phyloP scores from a whole-genome alignment of 164 flowering plant genomes.

The Taxillus chinensis region DNA sequence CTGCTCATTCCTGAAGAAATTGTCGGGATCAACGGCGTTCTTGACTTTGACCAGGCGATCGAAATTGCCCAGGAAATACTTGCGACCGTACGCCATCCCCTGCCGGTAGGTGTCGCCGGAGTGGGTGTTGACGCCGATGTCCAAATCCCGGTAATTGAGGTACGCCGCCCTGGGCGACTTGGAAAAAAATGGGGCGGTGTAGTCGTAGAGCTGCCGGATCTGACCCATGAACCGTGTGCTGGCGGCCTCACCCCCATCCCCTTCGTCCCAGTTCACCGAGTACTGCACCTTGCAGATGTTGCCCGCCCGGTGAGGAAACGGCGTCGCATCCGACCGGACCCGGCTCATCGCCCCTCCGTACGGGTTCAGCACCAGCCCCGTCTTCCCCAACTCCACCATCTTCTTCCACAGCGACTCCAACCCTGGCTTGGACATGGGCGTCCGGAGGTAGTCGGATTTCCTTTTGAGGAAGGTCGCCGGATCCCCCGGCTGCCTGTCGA shows the following conservation, averaged over 20 bases:
- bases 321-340: slow-evolving; percentile 10
- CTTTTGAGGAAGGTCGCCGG: slow-evolving; percentile 1
- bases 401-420: slow-evolving; percentile 10
- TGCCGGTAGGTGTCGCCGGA: slow-evolving; percentile 23
- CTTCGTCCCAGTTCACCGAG: slow-evolving; percentile 7
- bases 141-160: slow-evolving; percentile 20
- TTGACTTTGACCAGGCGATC: background rate
- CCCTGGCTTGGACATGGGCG: slow-evolving; percentile 10
- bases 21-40: background rate
- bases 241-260: background rate
- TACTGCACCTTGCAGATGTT: slow-evolving; percentile 13
- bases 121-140: slow-evolving; percentile 10
- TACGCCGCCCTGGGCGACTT: slow-evolving; percentile 17
- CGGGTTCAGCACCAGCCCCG: slow-evolving; percentile 10
- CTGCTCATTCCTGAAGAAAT: background rate
- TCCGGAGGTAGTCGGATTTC: slow-evolving; percentile 19
- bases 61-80: background rate
- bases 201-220: slow-evolving; percentile 9
- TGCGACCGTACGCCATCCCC: slow-evolving; percentile 9
- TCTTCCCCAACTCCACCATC: background rate
- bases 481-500: slow-evolving; percentile 5
- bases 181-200: slow-evolving; percentile 18
- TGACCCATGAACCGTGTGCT: background rate
- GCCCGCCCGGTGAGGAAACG: slow-evolving; percentile 23
- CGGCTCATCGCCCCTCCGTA: slow-evolving; percentile 27